A percentile compares a stretch with the other conserved stretches of the same genome.
Conservation (phyloP, 371 early-diverging fungal species). For the Mortierella sp. region DNA sequence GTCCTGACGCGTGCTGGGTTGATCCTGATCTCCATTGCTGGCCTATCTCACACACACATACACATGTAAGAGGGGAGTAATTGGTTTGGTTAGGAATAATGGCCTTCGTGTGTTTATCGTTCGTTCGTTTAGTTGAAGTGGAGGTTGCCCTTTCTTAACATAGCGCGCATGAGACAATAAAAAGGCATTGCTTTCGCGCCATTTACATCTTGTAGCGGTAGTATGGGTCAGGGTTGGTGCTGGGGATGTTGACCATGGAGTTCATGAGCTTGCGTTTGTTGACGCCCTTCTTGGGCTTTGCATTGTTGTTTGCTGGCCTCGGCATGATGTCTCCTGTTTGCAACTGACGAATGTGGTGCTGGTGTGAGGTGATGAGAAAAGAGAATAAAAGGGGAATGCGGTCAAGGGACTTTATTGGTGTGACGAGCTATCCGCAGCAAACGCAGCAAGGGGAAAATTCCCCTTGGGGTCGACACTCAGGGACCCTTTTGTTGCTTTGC, state of each 20-base stretch:
- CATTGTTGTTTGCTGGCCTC: constrained; percentile 19
- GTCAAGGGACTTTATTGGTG: not conserved
- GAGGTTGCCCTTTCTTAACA: not conserved
- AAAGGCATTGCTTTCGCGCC: too few species aligned
- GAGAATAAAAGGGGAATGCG: too few species aligned
- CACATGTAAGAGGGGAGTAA: not conserved
- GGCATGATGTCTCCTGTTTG: constrained; percentile 11
- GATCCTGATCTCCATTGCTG: constrained; percentile 49
- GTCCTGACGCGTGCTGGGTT: constrained; percentile 52
- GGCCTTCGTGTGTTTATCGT: not conserved
- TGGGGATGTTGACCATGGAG: constrained; percentile 59
- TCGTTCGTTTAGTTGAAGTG: not conserved
- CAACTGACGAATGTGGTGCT: not conserved
- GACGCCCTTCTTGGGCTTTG: constrained; percentile 52
- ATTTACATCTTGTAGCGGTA: constrained; percentile 56
- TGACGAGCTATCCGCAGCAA: constrained; percentile 11
- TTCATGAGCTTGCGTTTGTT: constrained; percentile 55
- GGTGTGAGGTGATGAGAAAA: constrained; percentile 2
- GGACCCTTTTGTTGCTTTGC: too few species aligned
- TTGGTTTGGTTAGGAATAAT: not conserved
- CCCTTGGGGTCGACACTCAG: not conserved
- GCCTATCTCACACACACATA: constrained; percentile 37
- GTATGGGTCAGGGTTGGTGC: constrained; percentile 57
- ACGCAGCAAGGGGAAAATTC: not conserved
- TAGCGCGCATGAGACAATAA: not conserved